Conservation (phyloP, 129 eudicot genomes). For the Pittosporum tobira region DNA sequence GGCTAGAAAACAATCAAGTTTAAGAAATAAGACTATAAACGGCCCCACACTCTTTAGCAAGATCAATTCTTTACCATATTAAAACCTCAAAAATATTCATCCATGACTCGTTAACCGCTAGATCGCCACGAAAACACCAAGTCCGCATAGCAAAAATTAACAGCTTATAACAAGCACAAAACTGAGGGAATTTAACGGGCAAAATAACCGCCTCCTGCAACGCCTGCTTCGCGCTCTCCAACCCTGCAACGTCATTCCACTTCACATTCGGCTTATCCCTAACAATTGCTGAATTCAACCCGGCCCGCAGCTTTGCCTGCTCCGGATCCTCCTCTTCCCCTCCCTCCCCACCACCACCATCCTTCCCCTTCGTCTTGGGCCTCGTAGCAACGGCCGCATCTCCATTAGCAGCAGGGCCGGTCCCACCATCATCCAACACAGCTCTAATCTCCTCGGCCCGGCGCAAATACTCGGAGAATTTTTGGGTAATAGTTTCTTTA, state of each 20-base stretch:
- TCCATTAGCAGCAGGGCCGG: slow-evolving; percentile 10
- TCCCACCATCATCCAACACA: slow-evolving; percentile 25
- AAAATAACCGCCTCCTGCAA: slow-evolving; percentile 33
- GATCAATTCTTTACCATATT: neutral
- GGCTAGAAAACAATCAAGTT: neutral
- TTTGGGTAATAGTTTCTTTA: slow-evolving; percentile 28
- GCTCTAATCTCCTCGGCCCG: slow-evolving; percentile 37
- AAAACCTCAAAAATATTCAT: neutral
- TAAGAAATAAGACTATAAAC: neutral
- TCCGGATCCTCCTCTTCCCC: slow-evolving; percentile 33
- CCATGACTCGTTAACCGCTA: neutral
- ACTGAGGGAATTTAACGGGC: slow-evolving; percentile 34
- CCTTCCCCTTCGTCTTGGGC: slow-evolving; percentile 23
- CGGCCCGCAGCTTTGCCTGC: slow-evolving; percentile 25
- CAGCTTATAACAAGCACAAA: slow-evolving; percentile 23
- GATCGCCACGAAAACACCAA: neutral
- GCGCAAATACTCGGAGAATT: slow-evolving; percentile 32
- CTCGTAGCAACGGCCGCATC: slow-evolving; percentile 22
- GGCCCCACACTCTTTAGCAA: neutral
- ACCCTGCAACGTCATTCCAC: slow-evolving; percentile 32
- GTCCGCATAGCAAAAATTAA: neutral
- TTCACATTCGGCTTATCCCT: slow-evolving; percentile 31
- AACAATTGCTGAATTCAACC: slow-evolving; percentile 29
- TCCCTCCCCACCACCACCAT: slow-evolving; percentile 12
- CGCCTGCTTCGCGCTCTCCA: slow-evolving; percentile 34